phyloP scores from a whole-genome alignment of 2,329 filamentous ascomycete species.

The Tolypocladium endophyticum region DNA sequence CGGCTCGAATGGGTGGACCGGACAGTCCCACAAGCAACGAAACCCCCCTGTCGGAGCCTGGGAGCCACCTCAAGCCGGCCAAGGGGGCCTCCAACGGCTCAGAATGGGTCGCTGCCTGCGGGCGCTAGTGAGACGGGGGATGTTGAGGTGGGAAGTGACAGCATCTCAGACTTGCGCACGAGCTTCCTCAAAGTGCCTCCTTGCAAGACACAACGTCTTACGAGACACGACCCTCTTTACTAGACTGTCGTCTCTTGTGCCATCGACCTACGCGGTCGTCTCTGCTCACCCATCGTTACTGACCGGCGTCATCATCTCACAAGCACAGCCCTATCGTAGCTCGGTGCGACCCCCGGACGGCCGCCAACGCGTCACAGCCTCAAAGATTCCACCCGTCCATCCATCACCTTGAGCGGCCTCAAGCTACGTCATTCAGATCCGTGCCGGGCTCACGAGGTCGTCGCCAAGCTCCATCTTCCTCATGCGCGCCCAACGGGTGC shows the following conservation, averaged over 20 bases:
- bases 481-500: conserved; percentile 3
- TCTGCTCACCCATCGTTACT: background rate
- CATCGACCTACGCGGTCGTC: background rate
- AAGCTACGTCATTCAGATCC: background rate
- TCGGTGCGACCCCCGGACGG: background rate
- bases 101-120: background rate
- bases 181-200: background rate
- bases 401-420: background rate
- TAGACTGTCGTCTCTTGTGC: background rate
- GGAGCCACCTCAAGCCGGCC: background rate
- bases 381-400: background rate
- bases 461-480: background rate
- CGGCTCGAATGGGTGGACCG: background rate
- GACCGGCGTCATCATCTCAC: background rate
- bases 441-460: background rate
- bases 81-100: background rate
- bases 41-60: background rate
- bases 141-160: background rate
- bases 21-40: background rate
- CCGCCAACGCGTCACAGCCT: background rate
- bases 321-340: background rate
- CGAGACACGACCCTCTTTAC: background rate
- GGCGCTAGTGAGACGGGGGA: background rate
- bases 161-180: background rate
- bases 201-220: too few relatives aligned